These are phyloP conservation scores for Cutaneotrichosporon cutaneum DNA, from an alignment of 1,284 basidiomycete genomes.

Conservation along the genomic window DNA sequence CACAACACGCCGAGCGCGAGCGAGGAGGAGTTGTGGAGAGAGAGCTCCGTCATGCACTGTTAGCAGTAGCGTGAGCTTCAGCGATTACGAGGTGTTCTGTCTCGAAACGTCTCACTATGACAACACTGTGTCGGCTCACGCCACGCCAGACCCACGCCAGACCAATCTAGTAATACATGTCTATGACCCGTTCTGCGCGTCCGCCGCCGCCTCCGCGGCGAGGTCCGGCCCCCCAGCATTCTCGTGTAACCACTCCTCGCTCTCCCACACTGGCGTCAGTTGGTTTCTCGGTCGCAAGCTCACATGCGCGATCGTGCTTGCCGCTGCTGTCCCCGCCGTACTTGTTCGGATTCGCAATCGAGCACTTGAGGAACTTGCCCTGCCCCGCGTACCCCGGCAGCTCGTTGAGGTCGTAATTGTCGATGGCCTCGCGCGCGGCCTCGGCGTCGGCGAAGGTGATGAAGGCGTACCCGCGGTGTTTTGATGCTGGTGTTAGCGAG, in stretches of 20 bases:
- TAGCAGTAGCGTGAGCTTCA: too few species aligned
- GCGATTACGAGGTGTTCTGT: too few species aligned
- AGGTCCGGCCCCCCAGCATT: conserved; percentile 30
- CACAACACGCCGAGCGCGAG: neutral
- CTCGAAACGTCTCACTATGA: too few species aligned
- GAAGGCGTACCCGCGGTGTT: conserved; percentile 52
- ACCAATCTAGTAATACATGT: conserved; percentile 18
- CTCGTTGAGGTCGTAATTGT: conserved; percentile 54
- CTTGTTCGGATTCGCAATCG: conserved; percentile 47
- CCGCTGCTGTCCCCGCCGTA: conserved; percentile 34
- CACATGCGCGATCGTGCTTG: conserved; percentile 46
- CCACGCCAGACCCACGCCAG: too few species aligned
- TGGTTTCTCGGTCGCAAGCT: too few species aligned
- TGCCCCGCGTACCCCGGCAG: conserved; percentile 46
- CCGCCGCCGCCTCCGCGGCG: conserved; percentile 3
- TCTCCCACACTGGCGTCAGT: conserved; percentile 47
- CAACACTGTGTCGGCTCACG: too few species aligned
- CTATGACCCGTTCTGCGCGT: conserved; percentile 27
- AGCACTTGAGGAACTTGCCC: conserved; percentile 51
- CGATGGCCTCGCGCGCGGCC: conserved; percentile 53
- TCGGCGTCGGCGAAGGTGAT: conserved; percentile 48
- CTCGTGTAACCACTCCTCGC: conserved; percentile 50
- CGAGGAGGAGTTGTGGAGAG: neutral
- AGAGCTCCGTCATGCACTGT: too few species aligned
- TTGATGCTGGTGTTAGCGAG: conserved; percentile 25